These are phyloP conservation scores for Melaleuca alternifolia DNA, from an alignment of 345 rosid species.

Conservation along the genomic window DNA sequence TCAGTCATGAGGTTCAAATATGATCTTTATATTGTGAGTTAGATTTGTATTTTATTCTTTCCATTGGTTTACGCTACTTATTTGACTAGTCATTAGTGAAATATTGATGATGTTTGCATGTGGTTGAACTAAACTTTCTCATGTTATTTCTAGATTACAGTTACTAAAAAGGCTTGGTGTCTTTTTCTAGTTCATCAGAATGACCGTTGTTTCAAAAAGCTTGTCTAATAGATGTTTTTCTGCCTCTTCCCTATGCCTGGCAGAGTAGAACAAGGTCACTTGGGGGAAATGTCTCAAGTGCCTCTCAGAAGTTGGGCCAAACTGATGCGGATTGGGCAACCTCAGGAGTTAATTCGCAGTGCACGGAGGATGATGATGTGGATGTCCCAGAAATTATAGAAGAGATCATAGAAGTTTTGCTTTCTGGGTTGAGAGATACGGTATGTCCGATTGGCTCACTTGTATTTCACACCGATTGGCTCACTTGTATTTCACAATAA, in stretches of 20 bases:
- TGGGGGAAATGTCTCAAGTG: slow-evolving; percentile 46
- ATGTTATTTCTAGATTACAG: neutral
- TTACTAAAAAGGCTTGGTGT: neutral
- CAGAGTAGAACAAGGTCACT: slow-evolving; percentile 61
- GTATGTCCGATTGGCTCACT: slow-evolving; percentile 32
- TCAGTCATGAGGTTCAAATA: neutral
- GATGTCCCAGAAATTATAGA: slow-evolving; percentile 83
- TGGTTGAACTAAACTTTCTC: neutral
- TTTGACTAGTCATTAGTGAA: neutral
- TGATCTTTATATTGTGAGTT: neutral
- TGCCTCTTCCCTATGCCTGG: slow-evolving; percentile 1
- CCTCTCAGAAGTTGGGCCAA: slow-evolving; percentile 27
- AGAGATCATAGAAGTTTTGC: slow-evolving; percentile 84
- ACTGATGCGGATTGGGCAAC: slow-evolving; percentile 9
- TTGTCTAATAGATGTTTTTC: neutral
- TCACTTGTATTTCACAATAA: neutral
- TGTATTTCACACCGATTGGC: neutral
- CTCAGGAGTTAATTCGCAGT: slow-evolving; percentile 24
- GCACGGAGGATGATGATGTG: slow-evolving; percentile 57
- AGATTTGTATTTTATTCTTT: neutral
- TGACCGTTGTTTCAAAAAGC: slow-evolving; percentile 1
- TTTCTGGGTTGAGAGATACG: slow-evolving; percentile 80
- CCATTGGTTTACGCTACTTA: neutral
- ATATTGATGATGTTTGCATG: neutral
- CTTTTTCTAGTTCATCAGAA: neutral